Conservation (phyloP, 192 early-diverging fungal genomes). For the Spinellus fusiger region DNA sequence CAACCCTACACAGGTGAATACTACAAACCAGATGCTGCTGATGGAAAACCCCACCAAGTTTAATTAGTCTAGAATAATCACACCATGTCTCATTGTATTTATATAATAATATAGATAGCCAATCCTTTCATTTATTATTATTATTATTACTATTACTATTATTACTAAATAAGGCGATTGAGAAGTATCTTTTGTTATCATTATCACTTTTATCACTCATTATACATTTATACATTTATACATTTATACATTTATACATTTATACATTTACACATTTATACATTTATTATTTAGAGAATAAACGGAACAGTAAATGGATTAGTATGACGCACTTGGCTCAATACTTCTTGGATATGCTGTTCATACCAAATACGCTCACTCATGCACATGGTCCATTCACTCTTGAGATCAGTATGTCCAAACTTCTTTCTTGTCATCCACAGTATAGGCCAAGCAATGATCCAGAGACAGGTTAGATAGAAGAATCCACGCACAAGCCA, state of each 20-base stretch:
- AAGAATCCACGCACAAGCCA: constrained; percentile 21
- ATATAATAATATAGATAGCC: no score
- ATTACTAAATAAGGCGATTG: no score
- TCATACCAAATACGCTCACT: constrained; percentile 27
- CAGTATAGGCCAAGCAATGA: constrained; percentile 32
- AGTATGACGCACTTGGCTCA: constrained; percentile 6
- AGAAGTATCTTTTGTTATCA: no score
- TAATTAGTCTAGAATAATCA: no score
- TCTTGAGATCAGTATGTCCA: constrained; percentile 24
- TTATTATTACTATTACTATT: not conserved
- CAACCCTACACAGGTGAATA: constrained; percentile 8
- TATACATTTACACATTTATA: not conserved
- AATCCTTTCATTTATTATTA: not conserved
- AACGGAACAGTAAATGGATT: not conserved
- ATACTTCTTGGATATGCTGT: constrained; percentile 16
- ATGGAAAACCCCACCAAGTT: constrained; percentile 12
- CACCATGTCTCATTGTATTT: no score
- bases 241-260: not conserved
- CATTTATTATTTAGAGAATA: not conserved
- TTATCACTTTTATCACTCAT: not conserved
- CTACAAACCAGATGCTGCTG: constrained; percentile 10
- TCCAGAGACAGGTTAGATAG: constrained; percentile 43
- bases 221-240: not conserved
- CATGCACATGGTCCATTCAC: constrained; percentile 23
- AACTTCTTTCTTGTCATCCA: constrained; percentile 13